These are phyloP conservation scores for Fusarium sp. DNA, from an alignment of 2,329 filamentous ascomycete genomes.

Conservation along the genomic window DNA sequence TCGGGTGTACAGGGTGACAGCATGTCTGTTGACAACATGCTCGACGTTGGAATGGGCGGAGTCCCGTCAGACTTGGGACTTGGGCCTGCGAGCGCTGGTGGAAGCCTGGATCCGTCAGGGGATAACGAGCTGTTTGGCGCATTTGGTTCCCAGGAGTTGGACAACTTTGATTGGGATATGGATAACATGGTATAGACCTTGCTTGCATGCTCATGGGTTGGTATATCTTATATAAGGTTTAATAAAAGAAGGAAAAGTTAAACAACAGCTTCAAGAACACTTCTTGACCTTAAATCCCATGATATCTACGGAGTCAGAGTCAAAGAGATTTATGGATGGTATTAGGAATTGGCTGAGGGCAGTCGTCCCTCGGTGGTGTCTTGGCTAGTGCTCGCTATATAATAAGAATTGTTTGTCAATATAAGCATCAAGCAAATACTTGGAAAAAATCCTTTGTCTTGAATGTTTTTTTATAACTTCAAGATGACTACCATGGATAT, in stretches of 20 bases:
- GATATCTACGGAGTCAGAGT: no score
- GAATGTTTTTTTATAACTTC: neutral
- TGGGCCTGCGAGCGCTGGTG: conserved; percentile 50
- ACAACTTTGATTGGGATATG: conserved; percentile 43
- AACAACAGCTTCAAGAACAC: neutral
- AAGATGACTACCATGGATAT: neutral
- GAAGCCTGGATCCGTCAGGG: conserved; percentile 47
- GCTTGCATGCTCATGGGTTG: neutral
- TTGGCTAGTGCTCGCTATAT: no score
- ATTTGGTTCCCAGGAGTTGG: conserved; percentile 54
- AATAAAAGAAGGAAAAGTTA: neutral
- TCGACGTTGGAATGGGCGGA: conserved; percentile 60
- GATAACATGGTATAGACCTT: conserved; percentile 9
- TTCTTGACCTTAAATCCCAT: no score
- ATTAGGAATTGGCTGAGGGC: no score
- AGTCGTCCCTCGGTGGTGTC: no score
- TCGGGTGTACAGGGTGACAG: conserved; percentile 54
- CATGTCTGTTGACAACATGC: conserved; percentile 56
- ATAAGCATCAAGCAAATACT: neutral
- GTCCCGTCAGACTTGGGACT: conserved; percentile 54
- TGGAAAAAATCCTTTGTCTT: neutral
- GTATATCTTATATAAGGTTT: neutral
- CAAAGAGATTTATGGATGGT: no score
- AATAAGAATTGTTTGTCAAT: no score
- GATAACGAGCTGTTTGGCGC: conserved; percentile 56